These are phyloP conservation scores for Fonsecaea pugnacius DNA, from an alignment of 2,329 filamentous ascomycete species.

Conservation along the genomic window DNA sequence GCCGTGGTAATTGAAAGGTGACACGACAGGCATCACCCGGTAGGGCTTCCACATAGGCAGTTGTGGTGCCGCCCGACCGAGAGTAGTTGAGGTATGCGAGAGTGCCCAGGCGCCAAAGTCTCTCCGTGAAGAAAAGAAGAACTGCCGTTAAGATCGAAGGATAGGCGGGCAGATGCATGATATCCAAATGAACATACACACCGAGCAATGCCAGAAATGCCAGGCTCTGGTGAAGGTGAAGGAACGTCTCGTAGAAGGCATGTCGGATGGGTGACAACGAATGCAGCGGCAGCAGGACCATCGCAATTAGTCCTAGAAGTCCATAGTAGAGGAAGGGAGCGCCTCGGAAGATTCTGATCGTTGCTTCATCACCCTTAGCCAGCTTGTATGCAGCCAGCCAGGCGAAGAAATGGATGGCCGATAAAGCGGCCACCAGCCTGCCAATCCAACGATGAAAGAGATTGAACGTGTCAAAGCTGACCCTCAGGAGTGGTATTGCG, in stretches of 20 bases:
- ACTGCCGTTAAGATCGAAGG: slow-evolving; percentile 47
- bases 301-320: slow-evolving; percentile 48
- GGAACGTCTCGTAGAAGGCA: slow-evolving; percentile 54
- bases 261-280: slow-evolving; percentile 52
- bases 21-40: slow-evolving; percentile 64
- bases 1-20: slow-evolving; percentile 62
- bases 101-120: slow-evolving; percentile 52
- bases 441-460: slow-evolving; percentile 84
- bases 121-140: slow-evolving; percentile 49
- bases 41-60: slow-evolving; percentile 62
- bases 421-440: slow-evolving; percentile 72
- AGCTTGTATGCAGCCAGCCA: slow-evolving; percentile 78
- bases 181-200: slow-evolving; percentile 50
- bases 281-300: slow-evolving; percentile 49
- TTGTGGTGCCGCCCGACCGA: slow-evolving; percentile 53
- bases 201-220: slow-evolving; percentile 51
- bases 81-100: slow-evolving; percentile 60
- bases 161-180: slow-evolving; percentile 49
- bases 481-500: slow-evolving; percentile 76
- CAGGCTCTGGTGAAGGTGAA: slow-evolving; percentile 53
- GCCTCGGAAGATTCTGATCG: slow-evolving; percentile 42
- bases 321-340: slow-evolving; percentile 52
- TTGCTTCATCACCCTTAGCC: slow-evolving; percentile 62
- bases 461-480: slow-evolving; percentile 97
- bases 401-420: slow-evolving; percentile 70